Evolutionary conservation across 768 basidiomycete species (phyloP).

Genomic region (Suillus fuscotomentosus): DNA sequence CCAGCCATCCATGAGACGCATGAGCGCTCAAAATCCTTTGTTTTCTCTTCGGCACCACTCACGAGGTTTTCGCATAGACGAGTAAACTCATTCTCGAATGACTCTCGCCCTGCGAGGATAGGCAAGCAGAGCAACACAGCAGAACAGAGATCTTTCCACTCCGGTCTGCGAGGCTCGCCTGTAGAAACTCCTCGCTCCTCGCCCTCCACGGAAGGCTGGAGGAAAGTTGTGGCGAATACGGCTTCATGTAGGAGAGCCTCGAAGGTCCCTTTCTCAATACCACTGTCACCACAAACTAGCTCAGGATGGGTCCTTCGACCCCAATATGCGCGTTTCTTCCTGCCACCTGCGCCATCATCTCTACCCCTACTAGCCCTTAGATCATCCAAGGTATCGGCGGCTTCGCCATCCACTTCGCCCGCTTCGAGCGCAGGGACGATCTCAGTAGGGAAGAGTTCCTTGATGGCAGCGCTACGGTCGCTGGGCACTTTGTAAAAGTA

Average conservation of each 20-base stretch:
- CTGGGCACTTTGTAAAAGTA: constrained; percentile 84
- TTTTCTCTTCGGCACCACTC: constrained; percentile 46
- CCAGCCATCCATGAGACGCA: constrained; percentile 64
- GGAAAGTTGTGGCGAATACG: constrained; percentile 74
- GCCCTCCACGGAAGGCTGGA: constrained; percentile 17
- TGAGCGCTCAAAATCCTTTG: constrained; percentile 35
- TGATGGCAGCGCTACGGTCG: constrained; percentile 62
- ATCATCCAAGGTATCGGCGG: constrained; percentile 28
- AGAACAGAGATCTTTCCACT: constrained; percentile 65
- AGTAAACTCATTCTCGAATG: constrained; percentile 70
- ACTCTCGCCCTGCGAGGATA: constrained; percentile 45
- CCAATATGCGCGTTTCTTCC: constrained; percentile 75
- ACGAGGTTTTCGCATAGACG: constrained; percentile 67
- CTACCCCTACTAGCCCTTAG: constrained; percentile 31
- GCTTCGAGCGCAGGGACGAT: constrained; percentile 56
- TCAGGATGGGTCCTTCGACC: constrained; percentile 75
- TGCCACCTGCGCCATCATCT: constrained; percentile 30
- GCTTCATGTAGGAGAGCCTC: constrained; percentile 83
- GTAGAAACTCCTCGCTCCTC: constrained; percentile 1
- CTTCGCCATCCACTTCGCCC: constrained; percentile 35
- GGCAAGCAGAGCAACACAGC: constrained; percentile 64
- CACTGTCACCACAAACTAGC: constrained; percentile 40
- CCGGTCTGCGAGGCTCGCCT: constrained; percentile 14
- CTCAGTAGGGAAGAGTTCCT: constrained; percentile 70
- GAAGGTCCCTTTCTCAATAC: constrained; percentile 63